Percentiles rank a stretch among this genome's conserved stretches.
These are phyloP conservation scores for Ganoderma boninense DNA, from an alignment of 1,284 basidiomycete species.

Conservation along the genomic window DNA sequence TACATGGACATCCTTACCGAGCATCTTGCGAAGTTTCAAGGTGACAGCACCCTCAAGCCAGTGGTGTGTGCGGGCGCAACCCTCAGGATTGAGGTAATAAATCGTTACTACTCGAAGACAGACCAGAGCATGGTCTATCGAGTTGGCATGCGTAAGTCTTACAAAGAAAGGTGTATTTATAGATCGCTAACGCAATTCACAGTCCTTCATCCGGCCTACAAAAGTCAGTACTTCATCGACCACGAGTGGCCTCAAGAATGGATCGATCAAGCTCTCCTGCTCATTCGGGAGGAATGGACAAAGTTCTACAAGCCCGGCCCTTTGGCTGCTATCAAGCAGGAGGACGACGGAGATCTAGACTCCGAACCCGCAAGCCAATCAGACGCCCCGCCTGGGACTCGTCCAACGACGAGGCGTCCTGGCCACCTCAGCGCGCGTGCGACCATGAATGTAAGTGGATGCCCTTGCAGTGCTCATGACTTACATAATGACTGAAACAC, in stretches of 20 bases:
- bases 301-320: background rate
- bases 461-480: background rate
- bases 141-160: background rate
- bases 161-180: too few species aligned
- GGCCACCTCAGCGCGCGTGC: background rate
- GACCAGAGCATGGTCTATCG: background rate
- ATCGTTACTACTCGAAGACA: background rate
- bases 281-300: background rate
- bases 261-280: background rate
- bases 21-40: background rate
- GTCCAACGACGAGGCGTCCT: too few species aligned
- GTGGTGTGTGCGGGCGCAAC: background rate
- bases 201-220: background rate
- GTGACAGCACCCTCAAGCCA: background rate
- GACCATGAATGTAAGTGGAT: background rate
- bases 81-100: background rate
- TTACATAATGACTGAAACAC: too few species aligned
- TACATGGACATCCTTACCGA: background rate
- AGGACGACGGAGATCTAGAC: too few species aligned
- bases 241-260: background rate
- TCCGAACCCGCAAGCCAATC: too few species aligned
- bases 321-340: too few species aligned
- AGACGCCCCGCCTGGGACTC: too few species aligned
- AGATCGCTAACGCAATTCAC: background rate
- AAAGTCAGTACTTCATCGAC: background rate